Percentiles rank a stretch among this genome's conserved stretches.
phyloP scores from a whole-genome alignment of 2,329 filamentous ascomycete species.

The Fusarium illudens region DNA sequence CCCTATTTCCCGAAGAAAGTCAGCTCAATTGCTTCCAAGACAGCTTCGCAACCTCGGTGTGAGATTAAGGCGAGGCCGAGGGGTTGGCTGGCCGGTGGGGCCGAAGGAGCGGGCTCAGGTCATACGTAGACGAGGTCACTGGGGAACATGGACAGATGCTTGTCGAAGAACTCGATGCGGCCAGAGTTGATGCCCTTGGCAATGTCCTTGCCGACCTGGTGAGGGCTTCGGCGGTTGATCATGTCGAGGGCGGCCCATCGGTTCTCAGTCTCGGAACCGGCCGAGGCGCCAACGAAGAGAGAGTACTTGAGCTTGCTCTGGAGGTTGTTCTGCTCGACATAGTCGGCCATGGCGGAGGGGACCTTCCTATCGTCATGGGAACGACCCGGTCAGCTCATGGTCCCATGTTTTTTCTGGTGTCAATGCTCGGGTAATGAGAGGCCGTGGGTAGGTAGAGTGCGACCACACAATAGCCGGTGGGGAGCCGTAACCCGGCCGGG shows the following conservation, averaged over 20 bases:
- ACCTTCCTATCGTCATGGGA: conserved; percentile 68
- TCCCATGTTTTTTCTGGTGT: neutral
- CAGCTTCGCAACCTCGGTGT: conserved; percentile 26
- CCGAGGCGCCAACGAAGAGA: conserved; percentile 89
- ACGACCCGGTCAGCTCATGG: conserved; percentile 22
- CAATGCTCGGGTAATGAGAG: conserved; percentile 29
- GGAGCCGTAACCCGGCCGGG: neutral
- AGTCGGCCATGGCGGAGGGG: conserved; percentile 83
- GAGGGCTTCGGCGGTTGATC: conserved; percentile 85
- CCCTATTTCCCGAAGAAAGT: conserved; percentile 56
- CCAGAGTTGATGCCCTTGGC: conserved; percentile 90
- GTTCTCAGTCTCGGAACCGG: conserved; percentile 89
- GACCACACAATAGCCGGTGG: conserved; percentile 23
- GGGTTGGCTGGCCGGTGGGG: conserved; percentile 17
- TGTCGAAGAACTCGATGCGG: conserved; percentile 91
- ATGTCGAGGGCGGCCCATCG: conserved; percentile 89
- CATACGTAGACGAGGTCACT: conserved; percentile 81
- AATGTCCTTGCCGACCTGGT: conserved; percentile 91
- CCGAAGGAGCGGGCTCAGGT: conserved; percentile 2
- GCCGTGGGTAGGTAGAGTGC: neutral
- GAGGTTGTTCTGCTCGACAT: conserved; percentile 86
- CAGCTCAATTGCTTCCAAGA: conserved; percentile 17
- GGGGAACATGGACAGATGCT: conserved; percentile 93
- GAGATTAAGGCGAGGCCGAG: conserved; percentile 34
- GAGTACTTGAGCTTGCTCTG: conserved; percentile 87